Base-by-base conservation (phyloP, 2,329 filamentous ascomycete genomes). In the Talaromyces albobiverticillius region DNA sequence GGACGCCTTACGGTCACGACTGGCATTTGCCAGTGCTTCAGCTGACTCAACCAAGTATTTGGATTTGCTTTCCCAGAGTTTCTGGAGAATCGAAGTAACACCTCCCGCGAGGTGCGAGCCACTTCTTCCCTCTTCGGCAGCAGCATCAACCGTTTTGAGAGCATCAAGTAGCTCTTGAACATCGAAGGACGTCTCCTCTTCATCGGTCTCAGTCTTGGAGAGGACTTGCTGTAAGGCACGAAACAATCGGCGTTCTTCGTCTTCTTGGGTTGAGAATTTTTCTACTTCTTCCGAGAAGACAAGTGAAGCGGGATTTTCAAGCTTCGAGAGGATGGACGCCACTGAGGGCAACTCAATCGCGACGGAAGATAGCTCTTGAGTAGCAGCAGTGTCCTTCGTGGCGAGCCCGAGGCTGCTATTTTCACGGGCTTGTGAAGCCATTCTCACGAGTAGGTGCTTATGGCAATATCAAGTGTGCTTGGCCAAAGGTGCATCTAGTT, bases 11-110 rank as follows among this genome's bases (percentile, higher is more conserved):
- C 74, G 63, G 46, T 74, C 68, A 61, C 74, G 68, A 60, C 73
- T 75, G 20, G 66, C 70, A 59, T 76, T 71, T 16, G 74, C 74
- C 49, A 76, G 53, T 32, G 67, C 57, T 51, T 75, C 71, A 10
- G 71, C 64, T 9, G 67, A 70, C 53, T 64, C 65, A 10, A 61
- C 56, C 62, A 76, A 56, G 46, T 68, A 67, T 5, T 60, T 57
- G 1, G 72, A 75, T 45, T 63, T 63, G 53, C 61, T 67, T 46
- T 61, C 57, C 72, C 71, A 75, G 18, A 76, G 59, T 50, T 67
- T 63, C 38, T 64, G 57, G 45, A 76, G 56, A 25, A 65, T 66
- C 18, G 55, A 51, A 51, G 57, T 62, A 14, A 70, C 66, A 16
- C 52, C 63, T 49, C 64, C 58, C 38, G 74, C 55, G 26, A 59